Base-by-base conservation (phyloP, 306 rosid genomes). In the Lathyrus aphaca region DNA sequence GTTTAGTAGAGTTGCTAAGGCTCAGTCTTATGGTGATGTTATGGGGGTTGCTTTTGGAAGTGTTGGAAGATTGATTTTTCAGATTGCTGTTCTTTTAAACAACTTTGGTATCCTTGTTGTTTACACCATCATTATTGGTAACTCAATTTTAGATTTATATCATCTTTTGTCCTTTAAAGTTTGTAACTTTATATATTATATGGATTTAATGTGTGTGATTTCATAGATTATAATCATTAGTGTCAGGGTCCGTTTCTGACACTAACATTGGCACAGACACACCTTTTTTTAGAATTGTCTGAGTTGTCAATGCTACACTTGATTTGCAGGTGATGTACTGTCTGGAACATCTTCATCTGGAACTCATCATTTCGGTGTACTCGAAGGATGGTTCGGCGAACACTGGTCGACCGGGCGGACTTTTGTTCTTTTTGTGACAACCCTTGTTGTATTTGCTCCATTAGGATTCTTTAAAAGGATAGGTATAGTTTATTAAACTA, bases 331-430 rank as follows among this genome's bases (percentile, higher is more conserved):
- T 64, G 95, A 88, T 78, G 91, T 86, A 80, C 76, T 86, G 42
- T 88, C 91, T 60, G 95, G 91, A 75, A 83, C 95, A 58, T 82
- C 89, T 73, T 82, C 91, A 8, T 70, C 77, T 64, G 91, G 81
- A 55, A 56, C 12, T 82, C 89, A 86, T 61, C 95, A 88, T 74
- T 57, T 80, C 15, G 95, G 91, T 6, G 87, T 88, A 3, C 45
- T 88, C 10, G 89, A 88, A 84, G 95, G 95, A 37, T 88, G 95
- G 95, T 84, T 88, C 29, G 95, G 95, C 10, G 87, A 76, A 50
- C 51, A 77, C 17, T 86, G 89, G 89, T 86, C 87, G 91, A 88
- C 79, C 17, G 80, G 80, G 18, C 89, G 91, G 5, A 45, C 72
- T 76, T 82, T 86, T 27, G 77, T 88, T 69, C 86, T 86, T 59